Percentiles rank a stretch among this genome's conserved stretches.
These are phyloP conservation scores for Mycena rebaudengoi DNA, from an alignment of 768 basidiomycete genomes.

Conservation along the genomic window DNA sequence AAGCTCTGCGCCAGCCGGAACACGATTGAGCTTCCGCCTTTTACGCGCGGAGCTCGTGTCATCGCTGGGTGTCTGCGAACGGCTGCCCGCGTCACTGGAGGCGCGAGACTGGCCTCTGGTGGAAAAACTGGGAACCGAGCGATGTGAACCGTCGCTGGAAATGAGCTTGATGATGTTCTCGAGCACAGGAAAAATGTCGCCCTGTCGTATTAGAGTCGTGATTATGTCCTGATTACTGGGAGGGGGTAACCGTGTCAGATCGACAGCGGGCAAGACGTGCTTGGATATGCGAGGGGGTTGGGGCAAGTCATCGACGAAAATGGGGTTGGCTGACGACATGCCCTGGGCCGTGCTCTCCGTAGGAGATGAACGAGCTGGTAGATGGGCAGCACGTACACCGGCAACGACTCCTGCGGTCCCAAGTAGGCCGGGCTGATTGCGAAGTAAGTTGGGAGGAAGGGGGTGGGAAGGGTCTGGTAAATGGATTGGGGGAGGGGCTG, in stretches of 20 bases:
- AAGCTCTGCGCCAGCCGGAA: constrained; percentile 82
- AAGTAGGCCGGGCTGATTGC: constrained; percentile 75
- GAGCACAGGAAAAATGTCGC: constrained; percentile 72
- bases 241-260: constrained; percentile 53
- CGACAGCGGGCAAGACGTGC: constrained; percentile 33
- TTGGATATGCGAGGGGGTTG: constrained; percentile 21
- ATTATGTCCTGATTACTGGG: constrained; percentile 69
- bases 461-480: constrained; percentile 71
- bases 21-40: constrained; percentile 63
- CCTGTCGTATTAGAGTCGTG: constrained; percentile 64
- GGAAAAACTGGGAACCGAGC: background rate
- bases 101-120: constrained; percentile 8
- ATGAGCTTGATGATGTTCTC: constrained; percentile 69
- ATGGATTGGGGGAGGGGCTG: constrained; percentile 61
- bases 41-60: constrained; percentile 54
- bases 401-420: constrained; percentile 78
- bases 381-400: constrained; percentile 65
- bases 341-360: constrained; percentile 64
- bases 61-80: constrained; percentile 18
- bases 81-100: background rate
- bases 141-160: constrained; percentile 41
- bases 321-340: constrained; percentile 67
- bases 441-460: constrained; percentile 72
- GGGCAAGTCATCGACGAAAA: constrained; percentile 68
- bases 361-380: constrained; percentile 46